Conservation (phyloP, 208 protist species). For the Crithidia sp. region DNA sequence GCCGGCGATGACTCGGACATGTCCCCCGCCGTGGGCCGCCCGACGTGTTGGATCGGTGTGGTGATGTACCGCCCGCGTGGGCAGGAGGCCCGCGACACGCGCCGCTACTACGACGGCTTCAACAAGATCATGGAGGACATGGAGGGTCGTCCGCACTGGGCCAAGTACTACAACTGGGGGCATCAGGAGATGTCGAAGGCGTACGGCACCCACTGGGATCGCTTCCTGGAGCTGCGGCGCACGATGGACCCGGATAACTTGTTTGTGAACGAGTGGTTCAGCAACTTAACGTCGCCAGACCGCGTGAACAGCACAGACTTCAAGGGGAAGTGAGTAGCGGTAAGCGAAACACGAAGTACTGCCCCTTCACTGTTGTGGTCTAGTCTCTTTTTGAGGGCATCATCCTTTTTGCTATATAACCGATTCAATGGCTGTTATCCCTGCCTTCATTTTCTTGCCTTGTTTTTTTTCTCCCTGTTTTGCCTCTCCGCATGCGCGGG, state of each 20-base stretch:
- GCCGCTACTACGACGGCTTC: slow-evolving; percentile 70
- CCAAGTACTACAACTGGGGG: slow-evolving; percentile 79
- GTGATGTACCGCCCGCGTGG: slow-evolving; percentile 82
- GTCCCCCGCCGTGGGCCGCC: slow-evolving; percentile 58
- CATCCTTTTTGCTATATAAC: too few relatives aligned
- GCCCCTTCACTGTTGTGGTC: too few relatives aligned
- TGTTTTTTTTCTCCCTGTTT: too few relatives aligned
- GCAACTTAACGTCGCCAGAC: slow-evolving; percentile 45
- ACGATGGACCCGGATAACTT: slow-evolving; percentile 60
- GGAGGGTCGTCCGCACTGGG: slow-evolving; percentile 82
- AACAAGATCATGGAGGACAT: slow-evolving; percentile 60
- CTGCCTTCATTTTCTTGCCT: too few relatives aligned
- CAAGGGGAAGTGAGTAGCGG: neutral
- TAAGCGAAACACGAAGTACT: too few relatives aligned
- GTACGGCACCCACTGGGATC: slow-evolving; percentile 67
- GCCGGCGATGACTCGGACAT: slow-evolving; percentile 57
- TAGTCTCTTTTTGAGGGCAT: too few relatives aligned
- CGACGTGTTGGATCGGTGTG: slow-evolving; percentile 86
- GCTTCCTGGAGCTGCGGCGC: slow-evolving; percentile 59
- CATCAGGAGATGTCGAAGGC: slow-evolving; percentile 36
- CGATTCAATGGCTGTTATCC: too few relatives aligned
- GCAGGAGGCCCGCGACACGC: slow-evolving; percentile 58
- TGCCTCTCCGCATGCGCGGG: too few relatives aligned
- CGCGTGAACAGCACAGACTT: slow-evolving; percentile 45
- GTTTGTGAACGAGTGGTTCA: slow-evolving; percentile 77